Conservation (phyloP, 768 basidiomycete genomes). For the Trametes gibbosa region DNA sequence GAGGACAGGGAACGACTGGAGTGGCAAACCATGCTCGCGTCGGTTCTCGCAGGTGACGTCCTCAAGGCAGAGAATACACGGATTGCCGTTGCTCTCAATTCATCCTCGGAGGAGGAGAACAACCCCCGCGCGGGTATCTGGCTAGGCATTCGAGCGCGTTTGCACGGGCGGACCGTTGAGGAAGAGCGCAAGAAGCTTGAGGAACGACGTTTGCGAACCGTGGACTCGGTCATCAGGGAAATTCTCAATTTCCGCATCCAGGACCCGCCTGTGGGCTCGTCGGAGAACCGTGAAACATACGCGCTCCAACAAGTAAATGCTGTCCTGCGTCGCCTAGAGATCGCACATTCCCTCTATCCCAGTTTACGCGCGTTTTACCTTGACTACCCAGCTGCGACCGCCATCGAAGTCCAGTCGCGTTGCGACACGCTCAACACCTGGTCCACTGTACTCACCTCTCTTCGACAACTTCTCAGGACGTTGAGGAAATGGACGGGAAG, state of each 20-base stretch:
- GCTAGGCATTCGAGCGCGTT: slow-evolving; percentile 86
- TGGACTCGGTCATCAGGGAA: slow-evolving; percentile 83
- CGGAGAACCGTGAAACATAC: slow-evolving; percentile 36
- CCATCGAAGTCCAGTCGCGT: slow-evolving; percentile 69
- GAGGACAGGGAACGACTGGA: slow-evolving; percentile 83
- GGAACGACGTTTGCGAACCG: slow-evolving; percentile 75
- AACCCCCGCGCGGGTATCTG: slow-evolving; percentile 72
- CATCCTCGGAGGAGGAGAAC: slow-evolving; percentile 66
- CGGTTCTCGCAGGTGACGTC: slow-evolving; percentile 91
- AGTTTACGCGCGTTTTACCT: slow-evolving; percentile 73
- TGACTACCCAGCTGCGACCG: slow-evolving; percentile 72
- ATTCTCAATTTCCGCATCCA: slow-evolving; percentile 71
- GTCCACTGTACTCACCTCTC: slow-evolving; percentile 82
- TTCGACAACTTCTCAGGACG: slow-evolving; percentile 77
- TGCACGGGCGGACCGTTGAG: slow-evolving; percentile 73
- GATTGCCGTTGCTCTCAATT: slow-evolving; percentile 76
- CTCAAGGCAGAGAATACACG: slow-evolving; percentile 93
- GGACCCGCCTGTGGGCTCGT: slow-evolving; percentile 35
- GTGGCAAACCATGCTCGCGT: slow-evolving; percentile 95
- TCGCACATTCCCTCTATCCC: slow-evolving; percentile 86
- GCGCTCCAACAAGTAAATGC: slow-evolving; percentile 62
- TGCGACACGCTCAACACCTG: slow-evolving; percentile 90
- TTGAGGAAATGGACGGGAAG: slow-evolving; percentile 94
- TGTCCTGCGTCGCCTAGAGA: slow-evolving; percentile 72
- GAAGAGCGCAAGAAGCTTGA: slow-evolving; percentile 83